Percentiles rank a stretch among this genome's conserved stretches.
These are phyloP conservation scores for Kodamaea restingae DNA, from an alignment of 805 yeast species.

Conservation along the genomic window DNA sequence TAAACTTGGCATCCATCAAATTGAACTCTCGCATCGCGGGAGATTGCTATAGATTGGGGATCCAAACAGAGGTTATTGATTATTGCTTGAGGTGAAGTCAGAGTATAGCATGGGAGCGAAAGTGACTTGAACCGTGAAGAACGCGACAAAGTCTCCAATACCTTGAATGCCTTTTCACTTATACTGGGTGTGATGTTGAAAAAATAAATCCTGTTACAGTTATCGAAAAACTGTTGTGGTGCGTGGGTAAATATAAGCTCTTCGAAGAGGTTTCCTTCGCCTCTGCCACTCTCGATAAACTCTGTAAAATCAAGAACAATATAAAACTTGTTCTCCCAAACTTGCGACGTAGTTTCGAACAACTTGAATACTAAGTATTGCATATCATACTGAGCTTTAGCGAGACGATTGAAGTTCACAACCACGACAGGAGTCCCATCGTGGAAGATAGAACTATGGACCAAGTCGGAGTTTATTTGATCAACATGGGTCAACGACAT, in stretches of 20 bases:
- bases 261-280: conserved; percentile 25
- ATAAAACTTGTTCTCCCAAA: conserved; percentile 67
- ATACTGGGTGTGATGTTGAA: conserved; percentile 41
- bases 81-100: conserved; percentile 30
- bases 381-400: conserved; percentile 34
- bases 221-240: conserved; percentile 48
- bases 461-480: conserved; percentile 40
- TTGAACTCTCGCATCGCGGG: conserved; percentile 34
- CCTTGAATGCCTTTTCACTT: conserved; percentile 13
- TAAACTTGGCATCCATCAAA: conserved; percentile 41
- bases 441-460: conserved; percentile 61
- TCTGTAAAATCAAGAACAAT: conserved; percentile 69
- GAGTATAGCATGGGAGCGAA: conserved; percentile 22
- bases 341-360: conserved; percentile 61
- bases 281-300: conserved; percentile 28
- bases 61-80: conserved; percentile 34
- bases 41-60: conserved; percentile 29
- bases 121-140: conserved; percentile 1
- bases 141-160: conserved; percentile 21
- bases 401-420: conserved; percentile 38
- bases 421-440: conserved; percentile 74
- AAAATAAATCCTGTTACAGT: conserved; percentile 53
- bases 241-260: conserved; percentile 40
- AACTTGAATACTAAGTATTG: conserved; percentile 56
- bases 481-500: conserved; percentile 54